Evolutionary conservation across 2,329 filamentous ascomycete genomes (phyloP).

Genomic region (Calonectria pteridis): DNA sequence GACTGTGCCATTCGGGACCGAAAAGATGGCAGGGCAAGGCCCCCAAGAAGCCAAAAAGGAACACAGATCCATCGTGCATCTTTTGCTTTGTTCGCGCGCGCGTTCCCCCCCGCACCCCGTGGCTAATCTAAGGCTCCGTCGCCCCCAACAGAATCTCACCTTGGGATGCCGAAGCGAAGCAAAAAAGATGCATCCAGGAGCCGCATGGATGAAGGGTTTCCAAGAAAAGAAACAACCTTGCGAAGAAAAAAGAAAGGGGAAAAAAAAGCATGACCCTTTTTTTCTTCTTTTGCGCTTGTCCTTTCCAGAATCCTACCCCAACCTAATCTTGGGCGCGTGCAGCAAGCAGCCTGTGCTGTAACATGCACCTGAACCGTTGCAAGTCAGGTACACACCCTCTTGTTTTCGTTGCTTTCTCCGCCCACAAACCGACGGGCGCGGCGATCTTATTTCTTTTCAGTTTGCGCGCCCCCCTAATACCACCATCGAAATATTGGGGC

Average conservation of each 20-base stretch:
- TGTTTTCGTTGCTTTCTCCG: no score
- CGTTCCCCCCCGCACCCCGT: no score
- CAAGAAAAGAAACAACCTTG: slow-evolving; percentile 8
- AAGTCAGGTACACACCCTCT: background rate
- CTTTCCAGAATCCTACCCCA: background rate
- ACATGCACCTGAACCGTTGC: background rate
- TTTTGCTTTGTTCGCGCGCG: background rate
- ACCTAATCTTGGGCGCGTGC: slow-evolving; percentile 1
- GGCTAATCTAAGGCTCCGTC: background rate
- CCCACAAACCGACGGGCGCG: background rate
- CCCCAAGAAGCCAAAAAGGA: slow-evolving; percentile 1
- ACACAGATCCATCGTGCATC: background rate
- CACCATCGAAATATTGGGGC: background rate
- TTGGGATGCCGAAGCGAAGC: background rate
- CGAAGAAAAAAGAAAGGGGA: background rate
- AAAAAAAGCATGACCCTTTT: background rate
- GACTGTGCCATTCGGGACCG: background rate
- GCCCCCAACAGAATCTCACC: slow-evolving; percentile 5
- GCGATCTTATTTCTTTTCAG: background rate
- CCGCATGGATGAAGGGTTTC: background rate
- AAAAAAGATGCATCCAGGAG: background rate
- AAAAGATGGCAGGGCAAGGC: background rate
- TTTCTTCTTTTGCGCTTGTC: background rate
- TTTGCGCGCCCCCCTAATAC: slow-evolving; percentile 11
- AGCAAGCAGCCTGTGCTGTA: background rate